Base-by-base conservation (phyloP, 805 yeast species). In the Candida corydali region DNA sequence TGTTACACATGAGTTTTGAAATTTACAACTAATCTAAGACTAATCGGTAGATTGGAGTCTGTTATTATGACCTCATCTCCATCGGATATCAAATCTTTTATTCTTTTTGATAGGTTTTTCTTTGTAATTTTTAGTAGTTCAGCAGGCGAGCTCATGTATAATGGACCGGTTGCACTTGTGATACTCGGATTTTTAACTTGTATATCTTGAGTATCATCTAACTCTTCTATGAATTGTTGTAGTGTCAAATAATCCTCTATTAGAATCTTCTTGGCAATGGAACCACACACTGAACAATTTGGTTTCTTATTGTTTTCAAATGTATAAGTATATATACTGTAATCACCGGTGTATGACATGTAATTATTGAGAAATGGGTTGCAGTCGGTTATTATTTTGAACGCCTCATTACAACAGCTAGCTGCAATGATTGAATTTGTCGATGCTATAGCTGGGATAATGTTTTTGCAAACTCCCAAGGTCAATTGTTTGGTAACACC, bases 401-500 rank as follows among this genome's bases (percentile, higher is more conserved):
- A 76, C 2, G 83, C 86, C 56, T 88, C 96, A 44, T 83, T 84
- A 52, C 93, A 83, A 55, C 95, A 85, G 5, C 87, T 72, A 0
- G 93, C 94, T 0, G 97, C 96, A 22, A 91, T 76, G 16, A 91
- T 73, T 2, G 98, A 95, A 56, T 93, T 91, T 0, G 97, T 89
- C 2, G 95, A 82, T 1, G 96, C 96, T 37, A 89, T 85, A 1
- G 96, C 89, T 0, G 98, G 98, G 8, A 91, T 83, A 41, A 91
- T 89, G 50, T 82, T 82, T 56, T 91, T 91, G 36, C 87, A 86
- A 23, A 91, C 94, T 0, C 98, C 98, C 36, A 86, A 69, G 0
- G 93, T 80, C 26, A 85, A 72, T 33, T 72, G 63, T 40, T 75
- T 71, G 0, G 91, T 83, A 8, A 91, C 86, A 0, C 91, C 89